Evolutionary conservation across 805 yeast genomes (phyloP).

Genomic region (Lipomyces sp.): DNA sequence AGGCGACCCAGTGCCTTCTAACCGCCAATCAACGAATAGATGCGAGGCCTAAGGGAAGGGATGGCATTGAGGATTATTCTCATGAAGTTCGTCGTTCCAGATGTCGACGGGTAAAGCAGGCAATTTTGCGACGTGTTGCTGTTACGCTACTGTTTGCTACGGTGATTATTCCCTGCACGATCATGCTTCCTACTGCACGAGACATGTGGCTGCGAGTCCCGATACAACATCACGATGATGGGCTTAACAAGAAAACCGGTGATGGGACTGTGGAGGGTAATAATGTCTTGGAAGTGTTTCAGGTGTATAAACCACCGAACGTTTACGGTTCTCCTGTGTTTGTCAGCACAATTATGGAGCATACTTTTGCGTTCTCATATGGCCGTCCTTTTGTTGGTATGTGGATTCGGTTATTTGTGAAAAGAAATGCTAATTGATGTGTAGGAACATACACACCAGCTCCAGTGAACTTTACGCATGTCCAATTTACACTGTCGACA

Average conservation of each 20-base stretch:
- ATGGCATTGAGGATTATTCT: no score
- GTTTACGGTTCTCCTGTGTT: conserved; percentile 31
- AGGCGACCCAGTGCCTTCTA: no score
- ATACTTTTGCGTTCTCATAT: conserved; percentile 46
- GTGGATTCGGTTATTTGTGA: not conserved
- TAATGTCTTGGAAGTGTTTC: conserved; percentile 35
- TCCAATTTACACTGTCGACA: conserved; percentile 45
- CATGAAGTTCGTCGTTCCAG: no score
- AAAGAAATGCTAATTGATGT: conserved; percentile 23
- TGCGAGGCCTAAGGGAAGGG: no score
- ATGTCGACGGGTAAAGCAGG: no score
- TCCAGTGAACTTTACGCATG: conserved; percentile 45
- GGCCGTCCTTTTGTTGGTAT: conserved; percentile 42
- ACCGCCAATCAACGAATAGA: no score
- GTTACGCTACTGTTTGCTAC: conserved; percentile 5
- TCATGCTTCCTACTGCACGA: conserved; percentile 15
- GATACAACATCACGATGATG: conserved; percentile 2
- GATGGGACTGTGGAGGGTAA: conserved; percentile 9
- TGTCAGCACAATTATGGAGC: conserved; percentile 36
- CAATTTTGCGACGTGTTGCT: conserved; percentile 2
- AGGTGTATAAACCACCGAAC: conserved; percentile 37
- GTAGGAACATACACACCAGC: conserved; percentile 45
- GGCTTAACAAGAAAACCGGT: not conserved
- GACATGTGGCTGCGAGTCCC: conserved; percentile 3
- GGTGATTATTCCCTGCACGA: conserved; percentile 15